Evolutionary conservation across 140 eudicot genomes (phyloP).

Genomic region (Flaveria floridana): DNA sequence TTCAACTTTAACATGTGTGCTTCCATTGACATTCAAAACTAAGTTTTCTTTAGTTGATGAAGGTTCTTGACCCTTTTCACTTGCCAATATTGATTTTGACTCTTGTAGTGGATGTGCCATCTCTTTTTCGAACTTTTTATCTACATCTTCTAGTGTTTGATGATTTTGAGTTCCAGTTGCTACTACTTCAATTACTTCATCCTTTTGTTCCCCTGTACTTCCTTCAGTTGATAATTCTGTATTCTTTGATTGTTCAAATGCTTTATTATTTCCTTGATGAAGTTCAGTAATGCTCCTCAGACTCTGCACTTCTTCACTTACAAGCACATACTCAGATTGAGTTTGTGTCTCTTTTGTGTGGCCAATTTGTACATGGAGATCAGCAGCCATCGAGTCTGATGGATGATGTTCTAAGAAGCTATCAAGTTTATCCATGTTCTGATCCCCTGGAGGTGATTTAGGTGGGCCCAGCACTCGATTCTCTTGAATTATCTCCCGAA

Average conservation of each 20-base stretch:
- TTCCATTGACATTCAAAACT: conserved; percentile 29
- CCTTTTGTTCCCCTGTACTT: conserved; percentile 25
- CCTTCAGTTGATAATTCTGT: conserved; percentile 20
- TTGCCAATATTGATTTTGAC: conserved; percentile 10
- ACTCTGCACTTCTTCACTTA: conserved; percentile 25
- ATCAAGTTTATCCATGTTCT: conserved; percentile 28
- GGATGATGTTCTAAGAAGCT: conserved; percentile 52
- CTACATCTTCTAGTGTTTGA: conserved; percentile 31
- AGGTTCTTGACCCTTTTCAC: conserved; percentile 20
- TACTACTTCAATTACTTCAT: conserved; percentile 31
- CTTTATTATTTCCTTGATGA: conserved; percentile 29
- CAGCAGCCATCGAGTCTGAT: conserved; percentile 51
- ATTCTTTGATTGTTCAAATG: conserved; percentile 11
- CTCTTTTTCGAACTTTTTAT: conserved; percentile 25
- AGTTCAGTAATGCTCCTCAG: conserved; percentile 24
- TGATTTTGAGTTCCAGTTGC: conserved; percentile 28
- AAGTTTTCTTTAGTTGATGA: conserved; percentile 20
- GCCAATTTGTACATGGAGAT: conserved; percentile 33
- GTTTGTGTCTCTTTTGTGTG: conserved; percentile 38
- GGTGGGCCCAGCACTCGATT: conserved; percentile 86
- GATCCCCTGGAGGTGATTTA: conserved; percentile 44
- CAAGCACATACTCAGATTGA: conserved; percentile 23
- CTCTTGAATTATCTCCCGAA: conserved; percentile 85
- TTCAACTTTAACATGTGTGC: conserved; percentile 20
- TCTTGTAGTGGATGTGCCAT: not conserved